These are phyloP conservation scores for Chamaenerion angustifolium DNA, from an alignment of 345 rosid genomes.

Conservation along the genomic window DNA sequence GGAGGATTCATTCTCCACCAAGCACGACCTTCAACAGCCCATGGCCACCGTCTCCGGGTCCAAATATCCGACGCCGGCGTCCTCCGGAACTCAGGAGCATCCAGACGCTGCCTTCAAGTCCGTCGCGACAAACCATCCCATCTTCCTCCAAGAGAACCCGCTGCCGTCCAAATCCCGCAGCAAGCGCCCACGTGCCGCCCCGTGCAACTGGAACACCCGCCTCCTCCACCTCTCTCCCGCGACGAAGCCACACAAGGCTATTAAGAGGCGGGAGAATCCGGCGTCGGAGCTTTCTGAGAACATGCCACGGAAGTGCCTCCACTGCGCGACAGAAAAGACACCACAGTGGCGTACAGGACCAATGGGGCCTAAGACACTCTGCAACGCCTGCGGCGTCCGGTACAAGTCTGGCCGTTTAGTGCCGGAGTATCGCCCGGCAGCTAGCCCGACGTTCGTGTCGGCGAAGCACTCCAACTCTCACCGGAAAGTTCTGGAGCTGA, in stretches of 20 bases:
- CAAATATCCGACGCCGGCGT: slow-evolving; percentile 36
- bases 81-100: slow-evolving; percentile 19
- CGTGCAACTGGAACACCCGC: slow-evolving; percentile 61
- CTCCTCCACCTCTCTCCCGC: slow-evolving; percentile 30
- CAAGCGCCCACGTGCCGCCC: slow-evolving; percentile 52
- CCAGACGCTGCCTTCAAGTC: slow-evolving; percentile 10
- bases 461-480: slow-evolving; percentile 67
- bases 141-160: slow-evolving; percentile 34
- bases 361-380: slow-evolving; percentile 57
- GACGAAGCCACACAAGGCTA: slow-evolving; percentile 2
- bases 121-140: slow-evolving; percentile 7
- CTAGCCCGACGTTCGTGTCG: slow-evolving; percentile 55
- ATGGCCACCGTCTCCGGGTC: slow-evolving; percentile 27
- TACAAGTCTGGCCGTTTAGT: slow-evolving; percentile 72
- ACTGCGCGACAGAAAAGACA: slow-evolving; percentile 56
- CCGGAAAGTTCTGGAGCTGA: slow-evolving; percentile 63
- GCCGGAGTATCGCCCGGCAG: slow-evolving; percentile 66
- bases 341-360: slow-evolving; percentile 84
- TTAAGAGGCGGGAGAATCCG: slow-evolving; percentile 14
- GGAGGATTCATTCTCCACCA: slow-evolving; percentile 52
- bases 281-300: neutral
- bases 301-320: slow-evolving; percentile 35
- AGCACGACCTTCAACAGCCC: slow-evolving; percentile 29
- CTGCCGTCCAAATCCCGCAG: slow-evolving; percentile 53
- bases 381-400: slow-evolving; percentile 71